Percentiles rank a stretch among this genome's conserved stretches.
phyloP scores from a whole-genome alignment of 371 early-diverging fungal species.

The Lichtheimia corymbifera region DNA sequence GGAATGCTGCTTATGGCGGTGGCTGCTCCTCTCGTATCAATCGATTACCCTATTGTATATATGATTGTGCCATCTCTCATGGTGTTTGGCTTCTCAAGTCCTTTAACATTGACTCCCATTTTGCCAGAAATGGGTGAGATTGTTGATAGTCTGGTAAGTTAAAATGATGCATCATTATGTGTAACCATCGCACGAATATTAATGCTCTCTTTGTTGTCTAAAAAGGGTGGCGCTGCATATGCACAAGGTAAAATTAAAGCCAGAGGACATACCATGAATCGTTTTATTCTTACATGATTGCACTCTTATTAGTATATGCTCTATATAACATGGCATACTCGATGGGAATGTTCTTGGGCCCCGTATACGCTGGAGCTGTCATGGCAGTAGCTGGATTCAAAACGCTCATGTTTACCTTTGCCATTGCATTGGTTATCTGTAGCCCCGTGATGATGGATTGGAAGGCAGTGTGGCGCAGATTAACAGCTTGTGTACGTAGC shows the following conservation, averaged over 20 bases:
- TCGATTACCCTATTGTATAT: conserved; percentile 40
- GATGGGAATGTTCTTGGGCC: conserved; percentile 61
- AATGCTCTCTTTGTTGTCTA: conserved; percentile 3
- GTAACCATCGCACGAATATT: conserved; percentile 23
- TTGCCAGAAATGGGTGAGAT: conserved; percentile 62
- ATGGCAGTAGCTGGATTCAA: conserved; percentile 38
- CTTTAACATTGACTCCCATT: conserved; percentile 57
- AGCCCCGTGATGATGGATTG: conserved; percentile 49
- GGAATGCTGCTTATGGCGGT: conserved; percentile 60
- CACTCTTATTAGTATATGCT: conserved; percentile 41
- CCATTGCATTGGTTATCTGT: conserved; percentile 26
- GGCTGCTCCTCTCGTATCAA: conserved; percentile 48
- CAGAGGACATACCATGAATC: neutral
- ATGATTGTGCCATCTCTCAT: conserved; percentile 53
- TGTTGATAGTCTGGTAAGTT: conserved; percentile 50
- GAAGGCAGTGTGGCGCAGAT: conserved; percentile 16
- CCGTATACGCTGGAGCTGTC: conserved; percentile 54
- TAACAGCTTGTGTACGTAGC: neutral
- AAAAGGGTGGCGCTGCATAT: conserved; percentile 50
- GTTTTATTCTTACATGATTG: neutral
- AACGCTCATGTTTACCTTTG: conserved; percentile 40
- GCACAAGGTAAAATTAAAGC: conserved; percentile 43
- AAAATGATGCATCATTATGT: conserved; percentile 14
- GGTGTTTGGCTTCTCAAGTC: conserved; percentile 57
- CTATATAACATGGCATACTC: conserved; percentile 61